Evolutionary conservation across 805 yeast species (phyloP), one percentile per base, ranked within the genome.

Genomic region (Kuraishia molischiana): DNA sequence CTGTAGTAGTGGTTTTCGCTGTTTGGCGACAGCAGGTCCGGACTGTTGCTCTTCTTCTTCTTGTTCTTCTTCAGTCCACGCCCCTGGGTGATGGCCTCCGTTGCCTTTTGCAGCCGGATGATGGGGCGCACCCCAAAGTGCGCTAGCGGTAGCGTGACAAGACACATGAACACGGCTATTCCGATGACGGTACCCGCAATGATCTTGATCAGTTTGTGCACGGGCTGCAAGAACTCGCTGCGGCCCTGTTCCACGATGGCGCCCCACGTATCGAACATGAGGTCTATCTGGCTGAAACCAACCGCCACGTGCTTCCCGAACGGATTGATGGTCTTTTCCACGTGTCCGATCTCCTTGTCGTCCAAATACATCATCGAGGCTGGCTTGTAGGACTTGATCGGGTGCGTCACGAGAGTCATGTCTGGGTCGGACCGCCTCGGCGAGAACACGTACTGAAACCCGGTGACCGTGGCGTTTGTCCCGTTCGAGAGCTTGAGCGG

Each of bases 101-200:
- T 85, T 0, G 95, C 95, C 44, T 77, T 76, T 50, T 83, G 86
- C 32, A 87, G 64, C 41, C 78, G 70, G 32, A 85, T 71, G 41
- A 87, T 85, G 0, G 97, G 96, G 44, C 83, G 60, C 4, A 86
- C 89, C 26, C 89, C 86, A 66, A 78, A 82, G 41, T 84, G 86
- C 0, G 95, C 86, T 38, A 87, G 57, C 4, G 92, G 89, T 53
- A 86, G 72, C 1, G 95, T 85, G n/a, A 84, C 53, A 1, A 84
- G 42, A 45, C 84, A 76, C 66, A 85, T 75, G 44, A 81, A 71
- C 1, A 64, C 84, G 3, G 92, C 92, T 17, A 83, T 74, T 1
- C 84, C 94, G 29, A 87, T 62, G 19, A 84, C 85, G 1, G 84
- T 79, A 4, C 92, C 94, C 33, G 79, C 69, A 41, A 85, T 79